A percentile compares a stretch with the other conserved stretches of the same genome.
phyloP scores from a whole-genome alignment of 176 grass and related monocot species.

The Phragmites australis region DNA sequence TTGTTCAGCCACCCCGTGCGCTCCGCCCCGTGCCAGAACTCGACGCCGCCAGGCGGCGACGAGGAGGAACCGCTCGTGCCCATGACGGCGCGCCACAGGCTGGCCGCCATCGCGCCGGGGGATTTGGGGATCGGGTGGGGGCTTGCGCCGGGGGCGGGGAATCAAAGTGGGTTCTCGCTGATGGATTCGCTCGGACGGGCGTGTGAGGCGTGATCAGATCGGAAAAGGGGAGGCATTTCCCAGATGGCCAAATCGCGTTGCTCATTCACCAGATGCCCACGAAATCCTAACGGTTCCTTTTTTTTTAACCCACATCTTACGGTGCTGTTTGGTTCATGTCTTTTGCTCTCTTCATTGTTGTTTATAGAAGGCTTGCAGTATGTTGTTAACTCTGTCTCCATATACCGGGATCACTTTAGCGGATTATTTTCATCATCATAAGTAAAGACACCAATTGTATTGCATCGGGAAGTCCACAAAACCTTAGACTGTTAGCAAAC shows the following conservation, averaged over 20 bases:
- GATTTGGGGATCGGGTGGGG: constrained; percentile 33
- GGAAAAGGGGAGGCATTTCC: neutral
- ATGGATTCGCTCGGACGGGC: constrained; percentile 2
- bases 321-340: too few species aligned
- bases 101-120: constrained; percentile 52
- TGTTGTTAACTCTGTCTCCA: too few species aligned
- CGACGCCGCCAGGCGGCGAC: constrained; percentile 50
- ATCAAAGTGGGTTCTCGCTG: constrained; percentile 11
- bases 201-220: constrained; percentile 11
- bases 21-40: constrained; percentile 88
- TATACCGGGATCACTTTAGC: too few species aligned
- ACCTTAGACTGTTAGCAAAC: too few species aligned
- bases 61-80: constrained; percentile 21
- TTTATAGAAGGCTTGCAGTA: too few species aligned
- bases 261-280: neutral
- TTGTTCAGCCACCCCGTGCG: constrained; percentile 84
- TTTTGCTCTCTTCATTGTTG: too few species aligned
- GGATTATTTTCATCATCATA: too few species aligned
- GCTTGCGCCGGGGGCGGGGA: neutral
- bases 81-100: constrained; percentile 73
- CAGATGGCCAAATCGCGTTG: constrained; percentile 12
- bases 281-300: neutral
- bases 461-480: too few species aligned
- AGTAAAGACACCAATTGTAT: too few species aligned
- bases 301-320: too few species aligned